Evolutionary conservation across 768 basidiomycete genomes (phyloP), one percentile per base, ranked within the genome.

Genomic region (Pisolithus albus): DNA sequence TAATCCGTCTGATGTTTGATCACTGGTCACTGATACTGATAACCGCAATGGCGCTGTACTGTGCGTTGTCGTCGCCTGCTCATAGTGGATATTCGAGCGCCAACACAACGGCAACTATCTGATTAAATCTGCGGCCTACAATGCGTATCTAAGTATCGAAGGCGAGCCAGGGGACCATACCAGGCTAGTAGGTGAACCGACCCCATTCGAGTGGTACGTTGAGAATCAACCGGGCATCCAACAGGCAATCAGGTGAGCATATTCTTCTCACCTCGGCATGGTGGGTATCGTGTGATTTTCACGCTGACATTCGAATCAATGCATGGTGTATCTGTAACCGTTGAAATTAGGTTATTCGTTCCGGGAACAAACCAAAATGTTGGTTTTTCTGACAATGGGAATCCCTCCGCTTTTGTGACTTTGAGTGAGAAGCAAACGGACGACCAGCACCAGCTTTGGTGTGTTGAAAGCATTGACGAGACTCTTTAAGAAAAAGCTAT

Each of bases 361-460:
- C 74, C 73, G 26, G 62, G 62, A 40, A 82, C 75, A 5, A 16
- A 56, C 9, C 68, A 67, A 54, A 76, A 74, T 57, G 53, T 78
- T 43, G 81, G 82, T 53, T 60, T 83, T n/a, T 72, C 64, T 26
- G 67, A 66, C 38, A 53, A 77, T 36, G 82, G 81, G 16, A 71
- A 71, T 53, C 21, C 73, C 7, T 62, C 65, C 5, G 77, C 74
- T 0, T 67, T 69, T 0, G 61, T 83, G 21, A 69, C 71, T 2
- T 47, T 81, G 24, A 82, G 81, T 80, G 57, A 56, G 13, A 67
- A 67, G 16, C 80, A 78, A 23, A 23, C 4, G 79, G 62, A 59
- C 0, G 78, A 74, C 4, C 45, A 69, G 18, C 80, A 81, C 57
- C 82, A 83, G 65, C 70, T 75, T 4, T 83, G 82, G 82, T 19